Conservation (phyloP, 306 rosid species). For the Vigna angularis region DNA sequence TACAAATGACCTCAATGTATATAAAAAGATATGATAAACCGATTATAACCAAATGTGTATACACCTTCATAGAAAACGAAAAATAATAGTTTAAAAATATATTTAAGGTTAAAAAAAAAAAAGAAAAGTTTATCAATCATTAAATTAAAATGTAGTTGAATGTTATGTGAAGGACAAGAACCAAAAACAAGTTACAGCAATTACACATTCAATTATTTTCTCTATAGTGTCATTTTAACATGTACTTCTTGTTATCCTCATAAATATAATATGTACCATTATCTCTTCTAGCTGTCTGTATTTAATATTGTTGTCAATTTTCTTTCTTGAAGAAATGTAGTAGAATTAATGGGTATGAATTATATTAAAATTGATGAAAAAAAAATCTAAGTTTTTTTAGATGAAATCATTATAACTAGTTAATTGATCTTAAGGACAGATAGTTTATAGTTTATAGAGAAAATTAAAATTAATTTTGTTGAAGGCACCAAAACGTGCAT, state of each 20-base stretch:
- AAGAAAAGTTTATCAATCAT: background rate
- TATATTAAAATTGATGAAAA: background rate
- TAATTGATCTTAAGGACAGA: background rate
- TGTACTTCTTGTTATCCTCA: background rate
- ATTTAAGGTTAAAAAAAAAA: background rate
- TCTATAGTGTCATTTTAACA: background rate
- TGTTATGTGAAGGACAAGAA: background rate
- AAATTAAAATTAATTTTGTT: background rate
- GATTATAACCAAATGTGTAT: background rate
- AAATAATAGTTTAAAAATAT: background rate
- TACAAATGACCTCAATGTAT: too few relatives aligned
- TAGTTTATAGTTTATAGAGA: background rate
- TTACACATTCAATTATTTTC: background rate
- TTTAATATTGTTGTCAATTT: slow-evolving; percentile 31
- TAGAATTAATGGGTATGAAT: background rate
- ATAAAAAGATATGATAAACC: too few relatives aligned
- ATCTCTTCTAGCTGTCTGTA: slow-evolving; percentile 4
- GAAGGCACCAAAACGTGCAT: slow-evolving; percentile 52
- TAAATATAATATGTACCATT: background rate
- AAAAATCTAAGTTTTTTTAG: background rate
- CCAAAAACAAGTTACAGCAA: background rate
- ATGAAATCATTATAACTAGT: background rate
- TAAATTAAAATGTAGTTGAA: background rate
- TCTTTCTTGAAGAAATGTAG: slow-evolving; percentile 2
- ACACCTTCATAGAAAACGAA: background rate